Base-by-base conservation (phyloP, 352 stramenopile species). In the Pythium aristosporum region DNA sequence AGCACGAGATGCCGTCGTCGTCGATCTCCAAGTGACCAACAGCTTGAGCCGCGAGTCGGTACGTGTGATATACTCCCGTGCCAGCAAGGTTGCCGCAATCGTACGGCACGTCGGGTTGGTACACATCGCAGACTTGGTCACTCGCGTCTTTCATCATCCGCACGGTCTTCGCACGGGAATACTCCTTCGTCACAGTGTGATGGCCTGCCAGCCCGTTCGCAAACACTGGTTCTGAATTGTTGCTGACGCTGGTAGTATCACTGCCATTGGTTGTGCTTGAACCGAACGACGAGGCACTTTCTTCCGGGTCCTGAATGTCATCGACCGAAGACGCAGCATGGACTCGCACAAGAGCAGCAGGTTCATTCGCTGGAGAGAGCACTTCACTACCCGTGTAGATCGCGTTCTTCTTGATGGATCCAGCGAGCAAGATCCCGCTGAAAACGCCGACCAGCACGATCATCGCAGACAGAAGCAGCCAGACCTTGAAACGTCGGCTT, bases 1-100 rank as follows among this genome's bases (percentile, higher is more conserved):
- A 47, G 36, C 56, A 63, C 12, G 43, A 37, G 5, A 49, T 39
- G 3, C 12, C n/a, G 28, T 55, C 30, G 18, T 46, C 20, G 20
- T 47, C 44, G 2, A 63, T 28, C 7, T 41, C 28, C 28, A 55
- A 25, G 9, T 53, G 13, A 15, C 56, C 56, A 8, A 63, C 46
- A 3, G 56, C 56, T n/a, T 52, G 3, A 5, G 51, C 32, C 13
- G 23, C 28, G 20, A 34, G 51, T 16, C 42, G 51, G 11, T 44
- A 25, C 32, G 21, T 46, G 32, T 15, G 10, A 20, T 57, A 36
- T 18, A 21, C 16, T 42, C 49, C 49, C 8, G 30, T 18, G 9
- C 3, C 11, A 2, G 42, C 46, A 12, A n/a, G n/a, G 2, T 30
- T 47, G 32, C 16, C 21, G 51, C 51, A 57, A 32, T n/a, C 12